Conservation (phyloP, 1,139 yeast genomes). For the Hemisphaericaspora xylanilytica region DNA sequence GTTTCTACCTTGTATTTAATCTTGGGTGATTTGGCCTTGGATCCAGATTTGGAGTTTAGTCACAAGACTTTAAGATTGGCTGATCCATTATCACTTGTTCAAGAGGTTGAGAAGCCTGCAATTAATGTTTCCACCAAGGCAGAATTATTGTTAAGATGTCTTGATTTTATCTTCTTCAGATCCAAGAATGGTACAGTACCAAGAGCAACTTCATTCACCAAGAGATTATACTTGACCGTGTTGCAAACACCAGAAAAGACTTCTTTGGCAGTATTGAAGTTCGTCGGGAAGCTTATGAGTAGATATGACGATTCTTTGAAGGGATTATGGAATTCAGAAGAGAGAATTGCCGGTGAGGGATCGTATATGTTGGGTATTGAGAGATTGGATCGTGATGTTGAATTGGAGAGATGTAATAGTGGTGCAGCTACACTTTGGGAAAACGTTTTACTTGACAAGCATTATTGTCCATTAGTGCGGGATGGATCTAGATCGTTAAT, state of each 20-base stretch:
- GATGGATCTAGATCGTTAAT: constrained; percentile 46
- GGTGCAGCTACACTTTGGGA: constrained; percentile 94
- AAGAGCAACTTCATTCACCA: constrained; percentile 81
- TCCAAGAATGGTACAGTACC: constrained; percentile 68
- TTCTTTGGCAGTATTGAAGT: constrained; percentile 69
- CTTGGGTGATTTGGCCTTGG: constrained; percentile 65
- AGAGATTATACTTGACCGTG: constrained; percentile 64
- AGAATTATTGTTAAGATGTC: constrained; percentile 71
- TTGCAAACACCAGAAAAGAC: constrained; percentile 89
- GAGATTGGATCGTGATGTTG: constrained; percentile 46
- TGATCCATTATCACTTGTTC: constrained; percentile 57
- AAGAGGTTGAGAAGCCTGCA: constrained; percentile 51
- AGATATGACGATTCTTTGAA: constrained; percentile 65
- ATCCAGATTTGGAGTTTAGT: constrained; percentile 82
- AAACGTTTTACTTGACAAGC: constrained; percentile 69
- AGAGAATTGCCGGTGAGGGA: constrained; percentile 63
- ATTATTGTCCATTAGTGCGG: constrained; percentile 77
- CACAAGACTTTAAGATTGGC: constrained; percentile 75
- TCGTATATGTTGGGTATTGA: constrained; percentile 72
- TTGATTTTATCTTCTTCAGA: constrained; percentile 79
- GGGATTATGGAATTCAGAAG: constrained; percentile 84
- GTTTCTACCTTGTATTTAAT: constrained; percentile 69
- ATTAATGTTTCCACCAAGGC: constrained; percentile 89
- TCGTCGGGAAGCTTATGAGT: constrained; percentile 70
- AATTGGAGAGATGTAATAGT: constrained; percentile 74